A percentile compares a stretch with the other conserved stretches of the same genome.
phyloP scores from a whole-genome alignment of 2,329 filamentous ascomycete species.

The Alternaria gansuensis region DNA sequence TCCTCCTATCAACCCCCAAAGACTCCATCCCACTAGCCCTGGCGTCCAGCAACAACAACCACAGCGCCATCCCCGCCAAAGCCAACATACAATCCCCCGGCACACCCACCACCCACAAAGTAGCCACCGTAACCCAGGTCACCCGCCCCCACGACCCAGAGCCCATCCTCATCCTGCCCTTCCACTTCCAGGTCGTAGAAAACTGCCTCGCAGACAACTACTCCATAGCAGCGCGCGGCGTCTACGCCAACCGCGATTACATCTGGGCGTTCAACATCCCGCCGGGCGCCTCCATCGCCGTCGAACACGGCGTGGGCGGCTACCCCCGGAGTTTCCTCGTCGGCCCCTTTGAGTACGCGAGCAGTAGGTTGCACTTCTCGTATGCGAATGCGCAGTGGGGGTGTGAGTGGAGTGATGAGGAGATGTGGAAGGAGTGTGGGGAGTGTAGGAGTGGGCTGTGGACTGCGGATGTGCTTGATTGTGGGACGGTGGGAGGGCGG shows the following conservation, averaged over 20 bases:
- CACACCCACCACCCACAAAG: neutral
- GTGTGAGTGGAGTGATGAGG: conserved; percentile 28
- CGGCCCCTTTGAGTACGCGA: conserved; percentile 14
- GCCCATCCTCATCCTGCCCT: conserved; percentile 27
- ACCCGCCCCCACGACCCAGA: conserved; percentile 2
- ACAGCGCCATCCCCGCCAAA: neutral
- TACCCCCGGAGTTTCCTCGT: conserved; percentile 12
- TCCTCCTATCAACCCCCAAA: neutral
- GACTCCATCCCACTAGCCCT: neutral
- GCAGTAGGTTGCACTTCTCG: conserved; percentile 9
- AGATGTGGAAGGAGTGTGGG: conserved; percentile 28
- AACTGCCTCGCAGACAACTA: conserved; percentile 5
- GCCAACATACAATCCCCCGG: neutral
- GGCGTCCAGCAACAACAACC: neutral
- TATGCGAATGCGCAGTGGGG: conserved; percentile 11
- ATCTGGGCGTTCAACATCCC: neutral
- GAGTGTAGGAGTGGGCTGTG: conserved; percentile 28
- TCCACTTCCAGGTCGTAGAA: conserved; percentile 23
- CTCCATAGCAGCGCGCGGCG: neutral
- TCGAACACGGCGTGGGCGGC: conserved; percentile 16
- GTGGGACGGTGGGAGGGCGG: neutral
- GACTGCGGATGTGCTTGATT: conserved; percentile 7
- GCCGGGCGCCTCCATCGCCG: neutral
- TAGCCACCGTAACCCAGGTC: conserved; percentile 7
- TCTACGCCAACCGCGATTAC: conserved; percentile 3